Evolutionary conservation across 352 stramenopile species (phyloP).

Genomic region (Pythium angustatum): DNA sequence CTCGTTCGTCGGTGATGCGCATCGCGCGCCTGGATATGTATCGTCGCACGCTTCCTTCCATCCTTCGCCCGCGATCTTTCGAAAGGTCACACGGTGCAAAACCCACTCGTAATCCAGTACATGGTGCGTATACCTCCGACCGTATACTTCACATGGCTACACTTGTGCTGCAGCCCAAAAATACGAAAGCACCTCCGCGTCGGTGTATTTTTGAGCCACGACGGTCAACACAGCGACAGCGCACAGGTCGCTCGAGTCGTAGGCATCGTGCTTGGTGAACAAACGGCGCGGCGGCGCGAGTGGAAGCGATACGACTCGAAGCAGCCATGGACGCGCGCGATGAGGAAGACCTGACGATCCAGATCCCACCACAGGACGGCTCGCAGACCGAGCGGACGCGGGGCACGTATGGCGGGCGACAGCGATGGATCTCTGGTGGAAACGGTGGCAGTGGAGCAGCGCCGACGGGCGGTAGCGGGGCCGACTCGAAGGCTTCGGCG

Average conservation of each 20-base stretch:
- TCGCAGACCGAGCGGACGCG: conserved; percentile 70
- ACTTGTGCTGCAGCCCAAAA: too few relatives aligned
- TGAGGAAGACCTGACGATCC: conserved; percentile 70
- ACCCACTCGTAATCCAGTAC: neutral
- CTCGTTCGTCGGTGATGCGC: neutral
- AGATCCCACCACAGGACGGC: conserved; percentile 67
- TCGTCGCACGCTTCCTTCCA: neutral
- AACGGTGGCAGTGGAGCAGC: neutral
- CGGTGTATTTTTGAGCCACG: too few relatives aligned
- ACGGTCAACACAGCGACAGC: too few relatives aligned
- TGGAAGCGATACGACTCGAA: neutral
- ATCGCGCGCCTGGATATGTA: neutral
- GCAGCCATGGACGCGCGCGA: conserved; percentile 38
- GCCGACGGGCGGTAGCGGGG: conserved; percentile 12
- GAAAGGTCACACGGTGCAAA: neutral
- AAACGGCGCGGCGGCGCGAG: neutral
- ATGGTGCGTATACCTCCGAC: too few relatives aligned
- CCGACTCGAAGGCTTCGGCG: conserved; percentile 43
- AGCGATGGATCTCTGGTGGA: conserved; percentile 65
- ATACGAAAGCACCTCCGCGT: too few relatives aligned
- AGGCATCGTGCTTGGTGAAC: too few relatives aligned
- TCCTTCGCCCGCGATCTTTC: neutral
- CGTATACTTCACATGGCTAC: too few relatives aligned
- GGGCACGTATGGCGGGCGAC: conserved; percentile 68
- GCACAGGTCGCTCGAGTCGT: too few relatives aligned